These are phyloP conservation scores for Coprinopsis strossmayeri DNA, from an alignment of 768 basidiomycete species.

Conservation along the genomic window DNA sequence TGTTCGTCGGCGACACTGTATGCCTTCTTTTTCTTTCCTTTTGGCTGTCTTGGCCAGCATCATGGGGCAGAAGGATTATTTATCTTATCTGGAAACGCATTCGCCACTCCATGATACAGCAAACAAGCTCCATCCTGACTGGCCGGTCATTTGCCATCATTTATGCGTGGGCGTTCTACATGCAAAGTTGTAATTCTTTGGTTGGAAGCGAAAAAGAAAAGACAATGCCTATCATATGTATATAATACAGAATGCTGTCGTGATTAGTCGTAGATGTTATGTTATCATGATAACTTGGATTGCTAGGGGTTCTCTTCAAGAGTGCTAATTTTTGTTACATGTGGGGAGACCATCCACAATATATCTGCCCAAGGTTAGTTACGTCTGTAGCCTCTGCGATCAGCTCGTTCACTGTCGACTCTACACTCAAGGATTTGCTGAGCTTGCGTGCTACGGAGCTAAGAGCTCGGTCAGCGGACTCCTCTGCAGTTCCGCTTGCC, in stretches of 20 bases:
- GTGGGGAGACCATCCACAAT: slow-evolving; percentile 38
- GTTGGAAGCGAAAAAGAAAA: slow-evolving; percentile 3
- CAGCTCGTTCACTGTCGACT: slow-evolving; percentile 90
- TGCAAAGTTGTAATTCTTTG: too few relatives aligned
- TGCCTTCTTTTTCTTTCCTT: neutral
- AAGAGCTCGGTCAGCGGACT: slow-evolving; percentile 88
- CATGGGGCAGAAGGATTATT: too few relatives aligned
- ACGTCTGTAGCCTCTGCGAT: slow-evolving; percentile 82
- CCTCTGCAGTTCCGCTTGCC: slow-evolving; percentile 62
- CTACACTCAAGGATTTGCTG: slow-evolving; percentile 78
- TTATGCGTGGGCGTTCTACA: too few relatives aligned
- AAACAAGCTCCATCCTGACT: too few relatives aligned
- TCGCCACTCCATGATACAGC: too few relatives aligned
- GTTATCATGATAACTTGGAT: too few relatives aligned
- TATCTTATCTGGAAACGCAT: too few relatives aligned
- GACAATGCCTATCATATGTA: neutral
- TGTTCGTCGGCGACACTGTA: neutral
- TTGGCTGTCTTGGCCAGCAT: neutral
- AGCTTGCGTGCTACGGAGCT: slow-evolving; percentile 76
- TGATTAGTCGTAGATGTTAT: neutral
- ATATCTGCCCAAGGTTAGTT: slow-evolving; percentile 75
- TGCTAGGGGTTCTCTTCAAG: too few relatives aligned
- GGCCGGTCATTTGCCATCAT: too few relatives aligned
- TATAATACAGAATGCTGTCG: slow-evolving; percentile 7
- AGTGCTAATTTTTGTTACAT: slow-evolving; percentile 19